These are phyloP conservation scores for Plasmodium inui DNA, from an alignment of 169 alveolate species.

Conservation along the genomic window DNA sequence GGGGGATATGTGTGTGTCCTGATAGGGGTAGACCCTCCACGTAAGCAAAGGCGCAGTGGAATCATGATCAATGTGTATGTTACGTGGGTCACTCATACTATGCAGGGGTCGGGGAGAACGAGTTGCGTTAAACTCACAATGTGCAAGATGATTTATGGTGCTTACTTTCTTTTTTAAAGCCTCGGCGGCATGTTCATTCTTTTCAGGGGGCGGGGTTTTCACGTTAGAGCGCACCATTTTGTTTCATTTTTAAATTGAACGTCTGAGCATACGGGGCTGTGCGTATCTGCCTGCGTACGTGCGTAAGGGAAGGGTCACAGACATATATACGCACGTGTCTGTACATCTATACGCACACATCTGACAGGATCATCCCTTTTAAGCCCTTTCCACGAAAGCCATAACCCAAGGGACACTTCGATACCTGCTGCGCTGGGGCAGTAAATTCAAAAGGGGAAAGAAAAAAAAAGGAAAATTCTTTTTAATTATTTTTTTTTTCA, in stretches of 20 bases:
- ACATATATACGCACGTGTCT: neutral
- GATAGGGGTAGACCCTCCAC: neutral
- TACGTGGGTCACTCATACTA: neutral
- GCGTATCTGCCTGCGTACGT: neutral
- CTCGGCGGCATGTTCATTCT: constrained; percentile 14
- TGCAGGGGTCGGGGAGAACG: neutral
- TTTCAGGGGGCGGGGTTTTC: neutral
- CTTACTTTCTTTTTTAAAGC: constrained; percentile 38
- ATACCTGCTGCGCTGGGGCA: neutral
- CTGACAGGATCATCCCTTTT: neutral
- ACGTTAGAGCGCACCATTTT: neutral
- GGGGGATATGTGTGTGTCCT: neutral
- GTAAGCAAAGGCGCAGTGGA: neutral
- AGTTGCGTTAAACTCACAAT: neutral
- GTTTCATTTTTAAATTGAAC: neutral
- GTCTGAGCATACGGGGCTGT: neutral
- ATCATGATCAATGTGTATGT: neutral
- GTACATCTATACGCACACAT: neutral
- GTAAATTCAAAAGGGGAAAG: neutral
- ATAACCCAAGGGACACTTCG: neutral
- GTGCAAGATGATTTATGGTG: neutral
- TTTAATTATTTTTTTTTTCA: constrained; percentile 8
- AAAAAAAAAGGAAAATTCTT: neutral
- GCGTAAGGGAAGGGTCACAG: neutral
- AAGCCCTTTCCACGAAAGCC: neutral